A percentile compares a stretch with the other conserved stretches of the same genome.
Conservation (phyloP, 768 basidiomycete genomes). For the Lentinula detonsa region DNA sequence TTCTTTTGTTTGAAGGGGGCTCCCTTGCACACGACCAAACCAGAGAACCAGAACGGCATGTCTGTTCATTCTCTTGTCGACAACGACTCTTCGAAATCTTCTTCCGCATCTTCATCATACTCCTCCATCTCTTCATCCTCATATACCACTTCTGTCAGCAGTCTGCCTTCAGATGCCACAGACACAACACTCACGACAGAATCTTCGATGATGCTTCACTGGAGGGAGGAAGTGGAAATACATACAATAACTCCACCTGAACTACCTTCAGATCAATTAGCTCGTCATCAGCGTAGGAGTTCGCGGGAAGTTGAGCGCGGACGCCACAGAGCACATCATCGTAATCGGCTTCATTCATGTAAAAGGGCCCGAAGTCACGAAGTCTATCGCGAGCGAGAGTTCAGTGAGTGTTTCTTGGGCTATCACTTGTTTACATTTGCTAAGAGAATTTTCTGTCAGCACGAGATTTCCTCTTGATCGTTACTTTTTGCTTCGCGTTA, state of each 20-base stretch:
- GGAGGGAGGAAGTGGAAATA: constrained; percentile 2
- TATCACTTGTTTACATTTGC: background rate
- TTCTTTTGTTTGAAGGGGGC: background rate
- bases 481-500: constrained; percentile 32
- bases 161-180: background rate
- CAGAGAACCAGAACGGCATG: background rate
- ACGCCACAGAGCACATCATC: constrained; percentile 5
- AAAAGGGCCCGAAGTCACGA: constrained; percentile 5
- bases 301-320: background rate
- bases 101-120: background rate
- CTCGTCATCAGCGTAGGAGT: background rate
- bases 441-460: constrained; percentile 15
- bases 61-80: background rate
- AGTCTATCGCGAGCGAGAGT: constrained; percentile 1
- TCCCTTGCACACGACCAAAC: background rate
- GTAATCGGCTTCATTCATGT: constrained; percentile 4
- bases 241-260: background rate
- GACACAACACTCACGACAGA: constrained; percentile 3
- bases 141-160: constrained; percentile 1
- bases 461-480: constrained; percentile 35
- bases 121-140: background rate
- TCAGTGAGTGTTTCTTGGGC: background rate
- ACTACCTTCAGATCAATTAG: background rate
- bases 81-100: background rate
- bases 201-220: constrained; percentile 5